A percentile compares a stretch with the other conserved stretches of the same genome.
Conservation (phyloP, 805 yeast species). For the Grigorovia humatica region DNA sequence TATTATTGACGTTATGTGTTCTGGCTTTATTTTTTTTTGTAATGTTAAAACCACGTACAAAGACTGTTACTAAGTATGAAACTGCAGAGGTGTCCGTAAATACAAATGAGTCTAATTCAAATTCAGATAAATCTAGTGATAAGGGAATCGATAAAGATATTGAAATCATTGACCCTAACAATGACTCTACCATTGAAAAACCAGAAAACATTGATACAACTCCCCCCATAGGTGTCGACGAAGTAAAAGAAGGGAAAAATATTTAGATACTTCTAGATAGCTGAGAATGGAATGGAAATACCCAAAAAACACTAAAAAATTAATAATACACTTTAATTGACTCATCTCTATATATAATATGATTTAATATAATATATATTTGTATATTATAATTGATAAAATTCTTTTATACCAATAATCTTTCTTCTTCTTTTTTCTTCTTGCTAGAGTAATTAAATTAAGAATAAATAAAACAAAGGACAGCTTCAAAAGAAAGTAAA, state of each 20-base stretch:
- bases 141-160: not conserved
- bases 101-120: not conserved
- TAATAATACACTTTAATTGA: not conserved
- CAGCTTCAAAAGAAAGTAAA: too few species aligned
- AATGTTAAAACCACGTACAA: slow-evolving; percentile 47
- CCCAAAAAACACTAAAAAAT: not conserved
- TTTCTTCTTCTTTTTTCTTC: too few species aligned
- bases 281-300: not conserved
- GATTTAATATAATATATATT: too few species aligned
- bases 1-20: slow-evolving; percentile 61
- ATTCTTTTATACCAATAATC: not conserved
- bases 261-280: too few species aligned
- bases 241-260: not conserved
- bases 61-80: slow-evolving; percentile 3
- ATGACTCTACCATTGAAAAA: not conserved
- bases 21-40: slow-evolving; percentile 61
- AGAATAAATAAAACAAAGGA: not conserved
- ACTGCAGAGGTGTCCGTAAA: not conserved
- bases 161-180: not conserved
- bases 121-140: not conserved
- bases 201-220: not conserved
- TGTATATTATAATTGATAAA: not conserved
- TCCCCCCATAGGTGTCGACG: not conserved
- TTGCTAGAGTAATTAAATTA: too few species aligned
- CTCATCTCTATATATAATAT: too few species aligned